Evolutionary conservation across 2,329 filamentous ascomycete species (phyloP), one percentile per base, ranked within the genome.

Genomic region (Beauveria asiatica): DNA sequence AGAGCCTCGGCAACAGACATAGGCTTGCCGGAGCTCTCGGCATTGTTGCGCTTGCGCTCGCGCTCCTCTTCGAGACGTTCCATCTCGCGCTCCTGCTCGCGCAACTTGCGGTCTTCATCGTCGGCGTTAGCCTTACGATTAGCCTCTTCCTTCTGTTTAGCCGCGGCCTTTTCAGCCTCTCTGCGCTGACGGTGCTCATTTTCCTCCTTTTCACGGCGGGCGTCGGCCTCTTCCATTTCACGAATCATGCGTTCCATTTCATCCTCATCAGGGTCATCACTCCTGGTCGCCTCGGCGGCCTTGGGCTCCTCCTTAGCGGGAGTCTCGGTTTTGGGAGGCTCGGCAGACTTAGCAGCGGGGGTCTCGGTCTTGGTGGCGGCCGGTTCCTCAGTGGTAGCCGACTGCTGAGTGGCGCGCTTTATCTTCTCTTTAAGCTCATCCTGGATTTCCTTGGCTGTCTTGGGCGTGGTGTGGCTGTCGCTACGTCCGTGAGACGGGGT

Each of bases 381-480:
- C 25, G 68, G 68, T 25, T 68, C 65, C 62, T 69, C 69, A 25
- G 70, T 64, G 8, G 65, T 65, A 27, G 70, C 66, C 21, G 70
- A 71, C 57, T 74, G 66, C 33, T 67, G 72, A 2, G 78, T 78
- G 59, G 85, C 84, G 57, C 83, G 83, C 70, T 86, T 84, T 70
- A 96, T 87, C 70, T 90, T 87, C 71, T 89, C 85, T 73, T 88
- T 88, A 69, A 92, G 89, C 74, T 96, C 91, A 65, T 90, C 84
- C 61, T 87, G 87, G 64, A 90, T 90, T 75, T 96, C 89, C 71
- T 93, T 88, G 41, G 84, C 83, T 1, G 88, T 88, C 80, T 94
- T 94, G 46, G 77, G 78, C 25, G 79, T 79, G 21, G 76, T 72
- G n/a, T 76, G 82, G 74, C 87, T 92, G 56, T 95, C 90, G 17